A percentile compares a stretch with the other conserved stretches of the same genome.
phyloP scores from a whole-genome alignment of 2,329 filamentous ascomycete genomes.

The Clonostachys rosea region DNA sequence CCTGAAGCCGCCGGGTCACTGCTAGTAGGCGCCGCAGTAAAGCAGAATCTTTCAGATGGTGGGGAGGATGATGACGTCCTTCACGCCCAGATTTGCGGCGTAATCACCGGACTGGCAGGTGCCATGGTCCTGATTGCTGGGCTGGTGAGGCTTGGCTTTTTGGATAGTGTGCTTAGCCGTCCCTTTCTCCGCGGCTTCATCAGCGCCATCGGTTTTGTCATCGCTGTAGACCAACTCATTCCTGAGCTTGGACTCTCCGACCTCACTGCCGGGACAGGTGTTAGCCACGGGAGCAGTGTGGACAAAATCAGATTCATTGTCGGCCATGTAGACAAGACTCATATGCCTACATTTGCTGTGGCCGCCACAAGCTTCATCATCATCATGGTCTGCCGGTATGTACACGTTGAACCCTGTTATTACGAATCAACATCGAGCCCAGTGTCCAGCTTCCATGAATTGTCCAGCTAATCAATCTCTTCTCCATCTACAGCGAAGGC shows the following conservation, averaged over 20 bases:
- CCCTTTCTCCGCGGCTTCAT: conserved; percentile 95
- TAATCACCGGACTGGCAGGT: conserved; percentile 84
- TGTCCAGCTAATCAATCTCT: no score
- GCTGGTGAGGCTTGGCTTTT: conserved; percentile 78
- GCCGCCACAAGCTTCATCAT: conserved; percentile 76
- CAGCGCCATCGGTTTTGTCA: conserved; percentile 93
- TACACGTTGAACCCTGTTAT: neutral
- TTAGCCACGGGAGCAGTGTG: conserved; percentile 79
- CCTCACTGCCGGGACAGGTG: conserved; percentile 57
- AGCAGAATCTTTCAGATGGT: conserved; percentile 68
- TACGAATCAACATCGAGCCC: no score
- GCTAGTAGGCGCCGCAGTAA: conserved; percentile 81
- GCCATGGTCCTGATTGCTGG: conserved; percentile 86
- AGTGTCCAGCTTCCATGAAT: no score
- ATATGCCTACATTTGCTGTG: conserved; percentile 71
- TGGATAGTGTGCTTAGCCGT: conserved; percentile 89
- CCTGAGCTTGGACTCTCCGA: conserved; percentile 77
- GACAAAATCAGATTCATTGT: conserved; percentile 82
- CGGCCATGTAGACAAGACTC: conserved; percentile 58
- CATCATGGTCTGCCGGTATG: conserved; percentile 85
- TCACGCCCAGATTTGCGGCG: conserved; percentile 80
- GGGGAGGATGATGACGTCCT: conserved; percentile 58
- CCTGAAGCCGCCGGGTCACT: conserved; percentile 93
- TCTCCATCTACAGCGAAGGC: neutral
- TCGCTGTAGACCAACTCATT: conserved; percentile 90